Base-by-base conservation (phyloP, 495 filamentous ascomycete genomes). In the Xylaria grammica region DNA sequence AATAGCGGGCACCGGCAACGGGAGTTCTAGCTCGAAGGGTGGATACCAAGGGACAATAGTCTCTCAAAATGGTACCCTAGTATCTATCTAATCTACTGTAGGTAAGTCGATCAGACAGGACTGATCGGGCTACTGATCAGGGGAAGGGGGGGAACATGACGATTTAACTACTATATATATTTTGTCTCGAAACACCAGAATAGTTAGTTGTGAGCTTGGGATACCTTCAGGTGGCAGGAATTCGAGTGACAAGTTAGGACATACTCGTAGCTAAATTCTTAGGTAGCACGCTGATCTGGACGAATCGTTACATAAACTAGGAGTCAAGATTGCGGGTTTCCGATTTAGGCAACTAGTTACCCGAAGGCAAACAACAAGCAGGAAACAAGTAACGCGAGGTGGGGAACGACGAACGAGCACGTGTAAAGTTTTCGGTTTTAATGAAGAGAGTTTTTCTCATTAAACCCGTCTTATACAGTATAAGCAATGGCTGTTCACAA, bases 291-390 rank as follows among this genome's bases (percentile, higher is more conserved):
- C n/a, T 42, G 15, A 56, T 24, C 13, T 9, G 42, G 24, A 42
- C 36, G 3, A 42, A 42, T 36, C 34, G 34, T 11, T 36, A 6
- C 6, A 36, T 36, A 36, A 36, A 11, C 7, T 3, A 17, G 40
- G 17, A 42, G 13, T 17, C 3, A 3, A 30, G 1, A 45, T 45
- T 30, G 19, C 22, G 13, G 15, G 7, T 20, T 45, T 45, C 54
- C 54, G 7, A 30, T 58, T 45, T 44, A 30, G 54, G 54, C 40
- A 58, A 58, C 53, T 42, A 11, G 22, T 30, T 40, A 38, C 40
- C 22, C 20, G 13, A 26, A 42, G 32, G 24, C 6, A 13, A 29
- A 11, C 34, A 29, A 54, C 19, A 34, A 54, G 30, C 50, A 17
- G n/a, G n/a, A n/a, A n/a, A 5, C 32, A 53, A 36, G 10, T n/a